Conservation (phyloP, 2,329 filamentous ascomycete species). For the Colletotrichum sp. region DNA sequence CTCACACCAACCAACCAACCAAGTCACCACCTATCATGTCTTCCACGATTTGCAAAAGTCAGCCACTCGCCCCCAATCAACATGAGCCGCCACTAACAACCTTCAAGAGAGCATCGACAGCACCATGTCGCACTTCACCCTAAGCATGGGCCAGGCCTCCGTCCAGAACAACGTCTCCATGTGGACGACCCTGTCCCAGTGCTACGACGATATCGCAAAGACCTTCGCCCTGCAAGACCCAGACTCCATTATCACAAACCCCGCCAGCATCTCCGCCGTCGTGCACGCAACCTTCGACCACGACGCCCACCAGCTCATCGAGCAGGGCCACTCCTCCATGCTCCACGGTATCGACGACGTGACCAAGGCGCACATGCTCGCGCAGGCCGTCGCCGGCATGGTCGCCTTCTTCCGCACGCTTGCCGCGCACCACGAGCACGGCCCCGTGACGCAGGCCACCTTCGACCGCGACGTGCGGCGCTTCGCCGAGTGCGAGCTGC, state of each 20-base stretch:
- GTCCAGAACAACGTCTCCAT: conserved; percentile 19
- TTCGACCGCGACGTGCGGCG: conserved; percentile 32
- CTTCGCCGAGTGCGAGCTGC: conserved; percentile 34
- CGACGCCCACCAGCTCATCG: conserved; percentile 35
- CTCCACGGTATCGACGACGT: conserved; percentile 33
- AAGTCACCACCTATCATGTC: not conserved
- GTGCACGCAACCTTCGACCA: conserved; percentile 37
- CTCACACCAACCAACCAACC: not conserved
- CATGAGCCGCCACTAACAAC: not conserved
- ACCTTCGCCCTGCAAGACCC: conserved; percentile 19
- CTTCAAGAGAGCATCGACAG: conserved; percentile 18
- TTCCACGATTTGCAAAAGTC: conserved; percentile 10
- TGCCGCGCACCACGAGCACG: conserved; percentile 4
- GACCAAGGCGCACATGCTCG: conserved; percentile 36
- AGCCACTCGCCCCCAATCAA: not conserved
- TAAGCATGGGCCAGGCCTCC: conserved; percentile 19
- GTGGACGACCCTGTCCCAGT: conserved; percentile 21
- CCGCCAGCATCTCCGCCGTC: conserved; percentile 25
- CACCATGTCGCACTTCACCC: conserved; percentile 20
- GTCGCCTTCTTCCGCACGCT: conserved; percentile 33
- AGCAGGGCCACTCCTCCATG: conserved; percentile 29
- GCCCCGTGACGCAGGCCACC: conserved; percentile 22
- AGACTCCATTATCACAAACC: conserved; percentile 27
- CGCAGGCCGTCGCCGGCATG: conserved; percentile 39
- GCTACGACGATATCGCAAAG: conserved; percentile 11